Evolutionary conservation across 139 green algal species (phyloP).

Genomic region (Chlamydomonas asymmetrica): DNA sequence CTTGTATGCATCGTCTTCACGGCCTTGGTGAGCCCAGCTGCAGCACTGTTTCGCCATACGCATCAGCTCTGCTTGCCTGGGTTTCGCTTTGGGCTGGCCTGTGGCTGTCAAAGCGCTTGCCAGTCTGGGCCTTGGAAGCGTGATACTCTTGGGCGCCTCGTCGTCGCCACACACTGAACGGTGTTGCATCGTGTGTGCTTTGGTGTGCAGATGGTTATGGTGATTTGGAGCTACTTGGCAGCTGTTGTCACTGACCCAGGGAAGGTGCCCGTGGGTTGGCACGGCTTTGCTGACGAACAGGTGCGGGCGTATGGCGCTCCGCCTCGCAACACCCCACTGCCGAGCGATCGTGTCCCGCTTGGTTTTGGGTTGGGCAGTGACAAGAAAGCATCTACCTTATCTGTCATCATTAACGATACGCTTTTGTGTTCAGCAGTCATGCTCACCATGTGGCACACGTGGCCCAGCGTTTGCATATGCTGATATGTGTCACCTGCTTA

Average conservation of each 20-base stretch:
- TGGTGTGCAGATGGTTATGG: conserved; percentile 61
- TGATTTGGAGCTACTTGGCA: conserved; percentile 94
- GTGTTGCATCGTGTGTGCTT: no score
- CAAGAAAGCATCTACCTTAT: neutral
- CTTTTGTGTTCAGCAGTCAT: neutral
- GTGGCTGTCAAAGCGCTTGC: neutral
- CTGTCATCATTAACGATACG: neutral
- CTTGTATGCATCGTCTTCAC: conserved; percentile 54
- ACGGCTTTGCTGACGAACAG: conserved; percentile 80
- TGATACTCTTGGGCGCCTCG: neutral
- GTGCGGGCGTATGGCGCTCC: conserved; percentile 22
- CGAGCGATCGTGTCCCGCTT: neutral
- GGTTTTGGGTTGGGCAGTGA: neutral
- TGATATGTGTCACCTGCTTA: neutral
- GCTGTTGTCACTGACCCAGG: conserved; percentile 82
- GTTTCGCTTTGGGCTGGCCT: neutral
- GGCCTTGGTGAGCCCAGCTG: conserved; percentile 38
- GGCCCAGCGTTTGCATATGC: neutral
- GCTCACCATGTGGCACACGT: neutral
- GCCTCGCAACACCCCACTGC: neutral
- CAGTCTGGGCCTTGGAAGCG: neutral
- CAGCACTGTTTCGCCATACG: neutral
- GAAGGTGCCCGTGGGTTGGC: conserved; percentile 83
- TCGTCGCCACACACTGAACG: neutral
- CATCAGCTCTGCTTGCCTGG: neutral